Evolutionary conservation across 2,329 filamentous ascomycete genomes (phyloP).

Genomic region (Clarireedia homoeocarpa): DNA sequence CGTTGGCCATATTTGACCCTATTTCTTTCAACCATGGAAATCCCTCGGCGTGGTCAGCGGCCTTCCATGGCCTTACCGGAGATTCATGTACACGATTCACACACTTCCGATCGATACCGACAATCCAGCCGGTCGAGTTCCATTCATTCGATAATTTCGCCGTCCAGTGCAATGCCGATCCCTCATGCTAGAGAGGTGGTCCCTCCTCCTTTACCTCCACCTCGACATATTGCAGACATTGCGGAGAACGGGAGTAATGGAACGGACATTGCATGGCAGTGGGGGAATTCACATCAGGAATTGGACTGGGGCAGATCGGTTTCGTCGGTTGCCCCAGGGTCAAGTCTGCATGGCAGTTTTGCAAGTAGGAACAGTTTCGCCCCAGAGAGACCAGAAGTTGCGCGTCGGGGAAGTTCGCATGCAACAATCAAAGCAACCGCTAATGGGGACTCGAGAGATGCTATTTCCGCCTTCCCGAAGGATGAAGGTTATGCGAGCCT

Average conservation of each 20-base stretch:
- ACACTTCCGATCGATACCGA: conserved; percentile 25
- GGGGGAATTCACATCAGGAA: conserved; percentile 48
- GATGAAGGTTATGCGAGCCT: conserved; percentile 33
- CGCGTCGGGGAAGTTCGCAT: conserved; percentile 32
- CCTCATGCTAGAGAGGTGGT: conserved; percentile 43
- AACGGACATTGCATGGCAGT: conserved; percentile 49
- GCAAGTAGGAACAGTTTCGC: conserved; percentile 24
- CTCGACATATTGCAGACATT: conserved; percentile 48
- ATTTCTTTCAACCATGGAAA: no score
- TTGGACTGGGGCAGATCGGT: conserved; percentile 35
- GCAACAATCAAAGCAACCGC: conserved; percentile 37
- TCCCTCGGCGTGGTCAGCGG: background rate
- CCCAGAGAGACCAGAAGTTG: conserved; percentile 23
- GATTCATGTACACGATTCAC: background rate
- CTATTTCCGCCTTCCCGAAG: background rate
- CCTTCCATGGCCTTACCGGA: background rate
- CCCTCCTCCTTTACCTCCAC: conserved; percentile 59
- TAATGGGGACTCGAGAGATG: conserved; percentile 25
- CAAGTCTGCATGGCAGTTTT: conserved; percentile 41
- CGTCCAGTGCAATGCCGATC: conserved; percentile 52
- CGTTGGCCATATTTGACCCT: no score
- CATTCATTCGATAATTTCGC: conserved; percentile 29
- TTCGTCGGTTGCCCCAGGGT: conserved; percentile 39
- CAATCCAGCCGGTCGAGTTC: conserved; percentile 21
- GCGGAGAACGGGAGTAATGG: conserved; percentile 46